Evolutionary conservation across 768 basidiomycete genomes (phyloP).

Genomic region (Lactarius sanguifluus): DNA sequence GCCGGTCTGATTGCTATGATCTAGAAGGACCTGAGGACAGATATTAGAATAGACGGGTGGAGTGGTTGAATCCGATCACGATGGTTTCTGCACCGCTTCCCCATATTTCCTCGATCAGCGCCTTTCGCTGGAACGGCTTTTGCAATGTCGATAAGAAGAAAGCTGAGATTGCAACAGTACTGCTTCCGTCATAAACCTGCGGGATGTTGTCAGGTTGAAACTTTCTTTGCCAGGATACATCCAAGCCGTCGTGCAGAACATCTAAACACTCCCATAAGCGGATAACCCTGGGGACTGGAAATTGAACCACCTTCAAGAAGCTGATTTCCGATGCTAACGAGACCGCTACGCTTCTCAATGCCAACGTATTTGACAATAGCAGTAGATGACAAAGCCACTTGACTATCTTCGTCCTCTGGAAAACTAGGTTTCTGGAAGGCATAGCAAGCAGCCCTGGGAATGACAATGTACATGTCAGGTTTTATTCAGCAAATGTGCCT

Average conservation of each 20-base stretch:
- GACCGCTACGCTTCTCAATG: slow-evolving; percentile 74
- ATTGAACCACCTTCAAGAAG: slow-evolving; percentile 52
- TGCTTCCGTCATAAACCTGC: slow-evolving; percentile 43
- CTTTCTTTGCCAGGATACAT: slow-evolving; percentile 54
- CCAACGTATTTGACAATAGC: slow-evolving; percentile 64
- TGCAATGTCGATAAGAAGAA: slow-evolving; percentile 81
- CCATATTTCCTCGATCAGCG: slow-evolving; percentile 84
- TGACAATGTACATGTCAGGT: not conserved
- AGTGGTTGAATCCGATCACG: slow-evolving; percentile 41
- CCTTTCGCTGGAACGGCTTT: slow-evolving; percentile 57
- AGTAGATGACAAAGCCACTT: slow-evolving; percentile 47
- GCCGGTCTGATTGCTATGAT: slow-evolving; percentile 73
- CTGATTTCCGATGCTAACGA: slow-evolving; percentile 64
- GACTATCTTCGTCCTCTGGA: slow-evolving; percentile 29
- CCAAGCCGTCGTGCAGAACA: slow-evolving; percentile 46
- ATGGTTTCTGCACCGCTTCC: slow-evolving; percentile 84
- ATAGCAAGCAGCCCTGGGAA: slow-evolving; percentile 61
- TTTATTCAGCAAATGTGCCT: not conserved
- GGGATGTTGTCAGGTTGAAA: slow-evolving; percentile 51
- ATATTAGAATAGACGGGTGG: not conserved
- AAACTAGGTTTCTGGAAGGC: slow-evolving; percentile 53
- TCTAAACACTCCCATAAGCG: slow-evolving; percentile 39
- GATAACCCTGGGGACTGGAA: slow-evolving; percentile 11
- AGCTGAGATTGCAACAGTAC: slow-evolving; percentile 74
- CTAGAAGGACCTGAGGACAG: slow-evolving; percentile 68